Conservation (phyloP, 2,329 filamentous ascomycete species). For the Pseudofabraea citricarpa region DNA sequence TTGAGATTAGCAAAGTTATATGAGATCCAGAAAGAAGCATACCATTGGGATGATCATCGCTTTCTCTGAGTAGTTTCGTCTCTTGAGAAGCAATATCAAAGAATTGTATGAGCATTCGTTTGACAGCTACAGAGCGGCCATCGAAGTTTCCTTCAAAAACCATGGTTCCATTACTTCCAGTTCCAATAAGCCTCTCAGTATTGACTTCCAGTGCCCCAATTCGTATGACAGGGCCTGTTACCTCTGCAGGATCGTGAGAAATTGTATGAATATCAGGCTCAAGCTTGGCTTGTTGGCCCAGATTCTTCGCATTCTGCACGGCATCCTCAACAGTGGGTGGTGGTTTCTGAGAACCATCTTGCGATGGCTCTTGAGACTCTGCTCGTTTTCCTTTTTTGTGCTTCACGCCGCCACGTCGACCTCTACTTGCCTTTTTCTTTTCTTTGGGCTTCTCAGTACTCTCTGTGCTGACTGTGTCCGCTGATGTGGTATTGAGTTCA, state of each 20-base stretch:
- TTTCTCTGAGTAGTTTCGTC: constrained; percentile 83
- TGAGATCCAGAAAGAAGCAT: constrained; percentile 17
- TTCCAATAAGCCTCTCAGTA: constrained; percentile 58
- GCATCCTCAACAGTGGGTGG: constrained; percentile 52
- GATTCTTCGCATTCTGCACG: constrained; percentile 52
- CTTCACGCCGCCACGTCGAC: constrained; percentile 66
- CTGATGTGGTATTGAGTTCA: neutral
- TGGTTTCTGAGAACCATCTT: constrained; percentile 35
- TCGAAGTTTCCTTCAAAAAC: constrained; percentile 95
- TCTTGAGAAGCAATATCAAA: constrained; percentile 95
- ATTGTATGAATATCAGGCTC: constrained; percentile 60
- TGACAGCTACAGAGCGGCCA: constrained; percentile 88
- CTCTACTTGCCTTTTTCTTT: constrained; percentile 50
- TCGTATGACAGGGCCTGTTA: constrained; percentile 53
- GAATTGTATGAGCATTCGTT: constrained; percentile 93
- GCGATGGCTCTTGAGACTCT: constrained; percentile 36
- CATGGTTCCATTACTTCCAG: constrained; percentile 93
- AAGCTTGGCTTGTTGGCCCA: constrained; percentile 46
- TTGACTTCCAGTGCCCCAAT: constrained; percentile 63
- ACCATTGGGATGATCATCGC: constrained; percentile 89
- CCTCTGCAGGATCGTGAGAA: constrained; percentile 51
- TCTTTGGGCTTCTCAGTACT: neutral
- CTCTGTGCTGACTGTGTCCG: neutral
- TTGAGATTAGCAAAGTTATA: constrained; percentile 19
- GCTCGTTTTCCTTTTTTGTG: constrained; percentile 47